A percentile compares a stretch with the other conserved stretches of the same genome.
phyloP scores from a whole-genome alignment of 164 flowering plant genomes.

The Saururus chinensis region DNA sequence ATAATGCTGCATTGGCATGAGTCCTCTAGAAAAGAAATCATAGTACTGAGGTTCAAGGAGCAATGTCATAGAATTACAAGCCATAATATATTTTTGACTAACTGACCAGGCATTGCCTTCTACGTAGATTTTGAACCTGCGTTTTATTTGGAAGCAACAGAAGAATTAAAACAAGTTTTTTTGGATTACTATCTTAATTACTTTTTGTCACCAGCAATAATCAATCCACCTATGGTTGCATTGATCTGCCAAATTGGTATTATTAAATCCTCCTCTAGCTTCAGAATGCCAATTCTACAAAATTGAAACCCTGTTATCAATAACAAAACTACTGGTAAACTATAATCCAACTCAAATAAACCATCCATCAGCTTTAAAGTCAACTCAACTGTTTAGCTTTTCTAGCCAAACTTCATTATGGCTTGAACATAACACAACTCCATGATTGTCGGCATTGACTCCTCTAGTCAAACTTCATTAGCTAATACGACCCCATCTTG shows the following conservation, averaged over 20 bases:
- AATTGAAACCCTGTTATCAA: background rate
- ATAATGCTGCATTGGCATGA: constrained; percentile 50
- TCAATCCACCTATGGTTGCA: constrained; percentile 38
- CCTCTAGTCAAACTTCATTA: too few species aligned
- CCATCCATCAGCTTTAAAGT: too few species aligned
- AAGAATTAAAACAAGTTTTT: too few species aligned
- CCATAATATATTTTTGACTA: constrained; percentile 71
- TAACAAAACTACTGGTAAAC: too few species aligned
- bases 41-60: constrained; percentile 55
- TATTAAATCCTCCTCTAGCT: constrained; percentile 24
- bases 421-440: too few species aligned
- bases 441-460: too few species aligned
- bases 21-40: constrained; percentile 83
- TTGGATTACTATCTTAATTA: background rate
- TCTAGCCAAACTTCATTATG: too few species aligned
- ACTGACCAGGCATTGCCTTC: constrained; percentile 97
- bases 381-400: too few species aligned
- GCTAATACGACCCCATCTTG: too few species aligned
- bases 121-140: constrained; percentile 83
- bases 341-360: too few species aligned
- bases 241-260: constrained; percentile 38
- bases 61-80: constrained; percentile 69
- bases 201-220: background rate
- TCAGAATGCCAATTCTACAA: constrained; percentile 48
- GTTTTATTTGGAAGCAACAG: background rate